A percentile compares a stretch with the other conserved stretches of the same genome.
Conservation (phyloP, 768 basidiomycete genomes). For the Pulveroboletus sp. region DNA sequence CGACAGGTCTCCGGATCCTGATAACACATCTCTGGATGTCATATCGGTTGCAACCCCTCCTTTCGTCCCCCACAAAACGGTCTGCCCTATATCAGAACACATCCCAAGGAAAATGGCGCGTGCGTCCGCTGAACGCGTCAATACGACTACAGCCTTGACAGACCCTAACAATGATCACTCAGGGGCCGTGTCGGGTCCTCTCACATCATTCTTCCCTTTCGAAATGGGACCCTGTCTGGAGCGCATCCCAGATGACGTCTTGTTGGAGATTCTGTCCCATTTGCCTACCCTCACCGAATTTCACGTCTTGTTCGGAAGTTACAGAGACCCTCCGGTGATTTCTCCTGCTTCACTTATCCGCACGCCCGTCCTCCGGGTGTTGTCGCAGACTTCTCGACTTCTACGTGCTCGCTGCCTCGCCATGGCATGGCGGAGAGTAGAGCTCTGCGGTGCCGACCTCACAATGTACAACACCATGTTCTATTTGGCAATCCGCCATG, state of each 20-base stretch:
- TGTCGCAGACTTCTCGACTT: constrained; percentile 7
- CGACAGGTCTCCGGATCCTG: no score
- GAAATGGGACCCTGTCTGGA: constrained; percentile 1
- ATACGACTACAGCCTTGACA: no score
- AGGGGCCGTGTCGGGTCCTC: no score
- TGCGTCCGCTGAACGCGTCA: no score
- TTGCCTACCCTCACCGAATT: constrained; percentile 1
- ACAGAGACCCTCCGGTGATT: background rate
- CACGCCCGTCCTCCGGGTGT: background rate
- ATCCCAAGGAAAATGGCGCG: no score
- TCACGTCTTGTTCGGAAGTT: background rate
- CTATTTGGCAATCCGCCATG: background rate
- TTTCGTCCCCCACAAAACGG: no score
- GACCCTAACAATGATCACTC: no score
- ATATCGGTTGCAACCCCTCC: no score
- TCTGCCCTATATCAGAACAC: no score
- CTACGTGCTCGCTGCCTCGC: constrained; percentile 12
- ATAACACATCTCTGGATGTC: no score
- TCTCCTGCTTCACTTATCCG: background rate
- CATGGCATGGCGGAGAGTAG: constrained; percentile 13
- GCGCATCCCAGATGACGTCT: constrained; percentile 9
- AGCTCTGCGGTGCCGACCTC: background rate
- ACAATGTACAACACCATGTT: background rate
- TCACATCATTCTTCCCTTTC: no score
- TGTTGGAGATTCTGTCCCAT: constrained; percentile 10